A percentile compares a stretch with the other conserved stretches of the same genome.
These are phyloP conservation scores for Lepiota venenata DNA, from an alignment of 768 basidiomycete species.

Conservation along the genomic window DNA sequence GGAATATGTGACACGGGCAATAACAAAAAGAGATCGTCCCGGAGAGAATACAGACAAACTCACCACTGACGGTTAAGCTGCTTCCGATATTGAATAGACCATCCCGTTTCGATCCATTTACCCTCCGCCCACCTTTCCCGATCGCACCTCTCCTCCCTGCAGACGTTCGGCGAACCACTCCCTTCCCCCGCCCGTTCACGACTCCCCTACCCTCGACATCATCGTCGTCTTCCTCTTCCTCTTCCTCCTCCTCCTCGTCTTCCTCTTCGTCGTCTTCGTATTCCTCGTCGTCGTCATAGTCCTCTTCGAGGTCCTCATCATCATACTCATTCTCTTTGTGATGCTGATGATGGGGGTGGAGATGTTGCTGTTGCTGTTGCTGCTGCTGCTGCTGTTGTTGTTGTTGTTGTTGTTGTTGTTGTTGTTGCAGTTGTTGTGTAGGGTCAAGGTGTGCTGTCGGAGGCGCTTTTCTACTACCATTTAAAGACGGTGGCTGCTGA, in stretches of 20 bases:
- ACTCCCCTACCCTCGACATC: conserved; percentile 50
- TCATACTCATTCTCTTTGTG: conserved; percentile 66
- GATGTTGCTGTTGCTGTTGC: conserved; percentile 15
- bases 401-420: no score
- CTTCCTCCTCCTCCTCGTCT: conserved; percentile 44
- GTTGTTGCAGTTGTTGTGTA: conserved; percentile 12
- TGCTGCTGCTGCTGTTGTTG: no score
- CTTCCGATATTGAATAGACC: conserved; percentile 79
- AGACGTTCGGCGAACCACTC: conserved; percentile 12
- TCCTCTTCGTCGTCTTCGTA: conserved; percentile 38
- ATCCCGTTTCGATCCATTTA: conserved; percentile 33
- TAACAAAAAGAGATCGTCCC: conserved; percentile 8
- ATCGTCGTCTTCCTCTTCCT: conserved; percentile 61
- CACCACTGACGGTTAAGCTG: conserved; percentile 80
- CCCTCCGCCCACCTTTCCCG: conserved; percentile 31
- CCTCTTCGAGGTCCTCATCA: conserved; percentile 55
- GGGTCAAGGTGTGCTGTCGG: conserved; percentile 19
- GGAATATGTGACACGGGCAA: neutral
- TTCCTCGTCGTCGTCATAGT: conserved; percentile 38
- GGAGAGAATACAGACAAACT: conserved; percentile 21
- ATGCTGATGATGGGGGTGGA: conserved; percentile 38
- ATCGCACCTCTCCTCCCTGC: conserved; percentile 17
- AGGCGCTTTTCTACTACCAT: conserved; percentile 14
- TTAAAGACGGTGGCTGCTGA: conserved; percentile 15
- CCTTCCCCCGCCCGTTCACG: conserved; percentile 29